Base-by-base conservation (phyloP, 2,329 filamentous ascomycete species). In the Tolypocladium inflatum region DNA sequence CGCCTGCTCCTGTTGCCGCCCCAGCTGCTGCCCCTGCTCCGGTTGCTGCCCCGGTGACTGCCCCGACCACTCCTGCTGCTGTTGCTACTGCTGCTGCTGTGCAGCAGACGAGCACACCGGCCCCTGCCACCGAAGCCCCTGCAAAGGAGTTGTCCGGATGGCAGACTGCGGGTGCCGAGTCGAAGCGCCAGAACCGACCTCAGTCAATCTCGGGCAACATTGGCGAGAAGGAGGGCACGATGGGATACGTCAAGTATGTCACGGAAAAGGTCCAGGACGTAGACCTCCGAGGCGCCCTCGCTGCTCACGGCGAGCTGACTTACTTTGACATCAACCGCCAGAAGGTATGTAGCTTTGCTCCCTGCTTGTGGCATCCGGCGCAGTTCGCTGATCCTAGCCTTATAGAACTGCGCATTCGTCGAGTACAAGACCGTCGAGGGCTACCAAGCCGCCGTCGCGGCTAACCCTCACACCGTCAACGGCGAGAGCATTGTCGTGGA, bases 171-270 rank as follows among this genome's bases (percentile, higher is more conserved):
- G 87, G 88, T 59, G 83, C 85, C 58, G 89, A 96, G 73, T 88
- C 88, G 66, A 94, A 94, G 80, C 87, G 90, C 70, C 90, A 94
- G 71, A 87, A 86, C 67, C 85, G 90, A 62, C 83, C 83, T 55
- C 87, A 89, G 73, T 83, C 86, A 57, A 79, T 84, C 65, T 79
- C 84, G 58, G 78, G 78, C 55, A 73, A 79, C 33, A 73, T 76
- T n/a, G 70, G 76, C 53, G 89, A 92, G 68, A 88, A 90, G 68
- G 88, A 93, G 62, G 84, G 84, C 61, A 87, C 87, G 57, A 83
- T 91, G 65, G 94, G 89, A 23, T 97, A 97, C 74, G 91, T 99
- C 74, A 96, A 96, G 80, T 96, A 93, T 67, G 93, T 97, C 55
- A 93, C 87, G 55, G 91, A 96, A 39, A 92, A 91, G 76, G 87